Base-by-base conservation (phyloP, 75 land plant species). In the Ceratopteris richardii region DNA sequence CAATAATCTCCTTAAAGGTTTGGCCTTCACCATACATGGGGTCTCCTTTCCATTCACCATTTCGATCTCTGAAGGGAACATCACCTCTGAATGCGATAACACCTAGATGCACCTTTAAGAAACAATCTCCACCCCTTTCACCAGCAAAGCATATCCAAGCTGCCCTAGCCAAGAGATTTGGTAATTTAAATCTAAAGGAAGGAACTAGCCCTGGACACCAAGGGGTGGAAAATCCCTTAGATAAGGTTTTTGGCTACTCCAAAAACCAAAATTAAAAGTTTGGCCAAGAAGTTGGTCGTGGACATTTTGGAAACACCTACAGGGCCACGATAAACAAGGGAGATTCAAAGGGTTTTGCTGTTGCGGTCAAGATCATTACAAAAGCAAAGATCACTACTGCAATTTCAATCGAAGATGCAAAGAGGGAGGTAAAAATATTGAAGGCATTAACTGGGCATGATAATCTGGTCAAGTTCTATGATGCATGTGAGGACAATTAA, bases 311-410 rank as follows among this genome's bases (percentile, higher is more conserved):
- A 39, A 77, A 86, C 60, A 89, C 95, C 0, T 89, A 91, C 58
- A 28, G 36, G 12, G 92, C 87, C 3, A 87, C 62, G 76, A 54
- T 74, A 36, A 80, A 76, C 70, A 86, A 83, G 57, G 95, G 95
- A 0, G 87, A 86, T 44, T 73, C 66, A 31, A 89, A 80, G 42
- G 91, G 87, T 5, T 80, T 86, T 67, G 50, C 77, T 18, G 92
- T 89, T 33, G 95, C 95, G 0, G 87, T 89, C n/a, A 89, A 89
- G 60, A 73, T 88, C 76, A 88, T 88, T 18, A 73, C 84, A 20
- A 88, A 88, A 63, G 80, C 83, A 11, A 88, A 88, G 94, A 89
- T 88, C n/a, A n/a, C n/a, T n/a, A n/a, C n/a, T n/a, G n/a, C n/a
- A n/a, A n/a, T n/a, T n/a, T n/a, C n/a, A n/a, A n/a, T n/a, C n/a